phyloP scores from a whole-genome alignment of 2,329 filamentous ascomycete species.

The Aspergillus jensenii region DNA sequence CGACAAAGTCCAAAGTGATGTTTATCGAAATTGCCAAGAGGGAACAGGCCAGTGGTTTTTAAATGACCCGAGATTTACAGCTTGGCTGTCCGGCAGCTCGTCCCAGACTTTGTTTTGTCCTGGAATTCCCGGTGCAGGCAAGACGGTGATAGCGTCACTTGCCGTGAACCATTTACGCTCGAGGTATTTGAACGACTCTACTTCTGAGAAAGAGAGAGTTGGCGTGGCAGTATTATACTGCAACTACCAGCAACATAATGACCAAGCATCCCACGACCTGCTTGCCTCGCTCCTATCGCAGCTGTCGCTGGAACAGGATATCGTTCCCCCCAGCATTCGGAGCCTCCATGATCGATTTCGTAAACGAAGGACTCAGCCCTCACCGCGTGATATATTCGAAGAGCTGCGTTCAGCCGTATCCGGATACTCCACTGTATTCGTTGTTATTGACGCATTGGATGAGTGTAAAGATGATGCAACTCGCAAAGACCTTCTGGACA shows the following conservation, averaged over 20 bases:
- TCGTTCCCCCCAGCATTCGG: background rate
- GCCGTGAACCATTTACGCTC: background rate
- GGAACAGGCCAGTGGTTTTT: background rate
- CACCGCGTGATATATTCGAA: background rate
- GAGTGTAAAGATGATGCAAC: background rate
- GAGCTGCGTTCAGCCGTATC: background rate
- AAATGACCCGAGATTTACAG: background rate
- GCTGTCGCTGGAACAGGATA: constrained; percentile 23
- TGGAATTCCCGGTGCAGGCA: background rate
- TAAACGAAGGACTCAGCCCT: background rate
- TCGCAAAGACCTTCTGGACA: constrained; percentile 2
- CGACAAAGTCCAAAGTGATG: background rate
- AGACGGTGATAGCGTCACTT: background rate
- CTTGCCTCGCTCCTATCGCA: constrained; percentile 28
- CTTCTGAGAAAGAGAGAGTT: background rate
- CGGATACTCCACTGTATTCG: background rate
- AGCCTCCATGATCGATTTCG: background rate
- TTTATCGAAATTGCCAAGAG: background rate
- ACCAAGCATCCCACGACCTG: constrained; percentile 23
- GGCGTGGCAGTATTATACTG: background rate
- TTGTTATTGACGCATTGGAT: constrained; percentile 2
- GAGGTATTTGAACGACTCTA: background rate
- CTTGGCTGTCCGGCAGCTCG: background rate
- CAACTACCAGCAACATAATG: constrained; percentile 7
- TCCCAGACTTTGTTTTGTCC: background rate